phyloP scores from a whole-genome alignment of 139 green algal genomes.

The Desmodesmus armatus region DNA sequence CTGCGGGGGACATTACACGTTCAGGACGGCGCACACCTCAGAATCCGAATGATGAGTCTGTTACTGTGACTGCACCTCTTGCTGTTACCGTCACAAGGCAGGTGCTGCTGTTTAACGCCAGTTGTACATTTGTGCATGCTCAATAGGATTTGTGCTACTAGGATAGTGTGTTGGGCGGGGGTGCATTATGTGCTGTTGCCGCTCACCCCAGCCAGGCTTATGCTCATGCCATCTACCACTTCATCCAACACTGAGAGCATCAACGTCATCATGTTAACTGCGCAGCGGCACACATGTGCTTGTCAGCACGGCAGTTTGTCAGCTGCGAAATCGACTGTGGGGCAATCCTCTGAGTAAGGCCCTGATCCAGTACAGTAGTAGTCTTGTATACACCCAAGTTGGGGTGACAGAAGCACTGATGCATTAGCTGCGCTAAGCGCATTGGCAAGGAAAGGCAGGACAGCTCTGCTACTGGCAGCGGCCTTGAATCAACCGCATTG shows the following conservation, averaged over 20 bases:
- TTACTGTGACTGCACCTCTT: not conserved
- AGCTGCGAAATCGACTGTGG: too few species aligned
- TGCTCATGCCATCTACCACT: constrained; percentile 43
- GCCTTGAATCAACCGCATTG: too few species aligned
- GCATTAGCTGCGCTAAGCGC: too few species aligned
- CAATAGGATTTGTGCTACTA: not conserved
- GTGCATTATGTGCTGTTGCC: too few species aligned
- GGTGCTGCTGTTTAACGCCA: not conserved
- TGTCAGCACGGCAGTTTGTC: not conserved
- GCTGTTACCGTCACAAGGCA: not conserved
- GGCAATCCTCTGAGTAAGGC: too few species aligned
- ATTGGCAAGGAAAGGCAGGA: too few species aligned
- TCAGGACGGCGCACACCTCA: not conserved
- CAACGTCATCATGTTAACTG: constrained; percentile 41
- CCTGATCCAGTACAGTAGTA: too few species aligned
- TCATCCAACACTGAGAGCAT: constrained; percentile 48
- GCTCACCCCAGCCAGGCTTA: constrained; percentile 49
- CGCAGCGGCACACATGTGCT: not conserved
- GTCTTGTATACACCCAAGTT: too few species aligned
- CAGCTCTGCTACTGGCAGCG: too few species aligned
- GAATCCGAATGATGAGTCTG: not conserved
- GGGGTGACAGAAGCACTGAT: too few species aligned
- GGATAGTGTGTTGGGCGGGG: not conserved
- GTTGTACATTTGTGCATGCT: not conserved
- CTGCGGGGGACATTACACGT: constrained; percentile 10